Evolutionary conservation across 768 basidiomycete species (phyloP), one percentile per base, ranked within the genome.

Genomic region (Phanerochaete carnosa): DNA sequence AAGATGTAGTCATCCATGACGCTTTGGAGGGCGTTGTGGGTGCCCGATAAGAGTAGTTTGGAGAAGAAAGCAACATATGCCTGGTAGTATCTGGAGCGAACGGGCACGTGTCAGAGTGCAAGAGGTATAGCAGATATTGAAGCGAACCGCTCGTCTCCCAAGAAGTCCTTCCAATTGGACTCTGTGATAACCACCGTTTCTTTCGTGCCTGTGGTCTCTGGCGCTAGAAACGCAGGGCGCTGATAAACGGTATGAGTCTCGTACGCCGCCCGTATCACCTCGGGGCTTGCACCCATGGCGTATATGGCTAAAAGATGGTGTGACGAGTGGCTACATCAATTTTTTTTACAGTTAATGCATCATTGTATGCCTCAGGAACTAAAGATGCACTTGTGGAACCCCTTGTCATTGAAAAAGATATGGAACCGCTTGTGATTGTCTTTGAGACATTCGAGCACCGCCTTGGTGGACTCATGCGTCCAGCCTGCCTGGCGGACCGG

Each of bases 1-100:
- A 90, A 87, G 8, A 91, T 61, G 59, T 82, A 89, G 39, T 83
- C 79, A 61, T 90, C 87, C 16, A 90, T 65, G 0, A 79, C 72
- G 1, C 67, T 68, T 5, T 72, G 65, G 16, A 77, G 72, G 15
- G 80, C 81, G 39, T 83, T 79, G 15, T 33, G 19, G 5, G 6
- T 22, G 28, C 47, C 13, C 16, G 75, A 68, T 43, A 77, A 69
- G 15, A 79, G 62, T 29, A 69, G 59, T 0, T 75, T 65, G 0
- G 75, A 74, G 70, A 89, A 90, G 71, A 83, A 89, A 3, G 75
- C 68, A 19, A 85, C 69, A 66, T 89, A 90, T 0, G 78, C 77
- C n/a, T 75, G 69, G 62, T 86, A 89, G 65, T 78, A 89, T 13
- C 87, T 88, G 45, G 13, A n/a, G n/a, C n/a, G 8, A 15, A 22